Evolutionary conservation across 1,284 basidiomycete species (phyloP).

Genomic region (Wolfiporia cocos): DNA sequence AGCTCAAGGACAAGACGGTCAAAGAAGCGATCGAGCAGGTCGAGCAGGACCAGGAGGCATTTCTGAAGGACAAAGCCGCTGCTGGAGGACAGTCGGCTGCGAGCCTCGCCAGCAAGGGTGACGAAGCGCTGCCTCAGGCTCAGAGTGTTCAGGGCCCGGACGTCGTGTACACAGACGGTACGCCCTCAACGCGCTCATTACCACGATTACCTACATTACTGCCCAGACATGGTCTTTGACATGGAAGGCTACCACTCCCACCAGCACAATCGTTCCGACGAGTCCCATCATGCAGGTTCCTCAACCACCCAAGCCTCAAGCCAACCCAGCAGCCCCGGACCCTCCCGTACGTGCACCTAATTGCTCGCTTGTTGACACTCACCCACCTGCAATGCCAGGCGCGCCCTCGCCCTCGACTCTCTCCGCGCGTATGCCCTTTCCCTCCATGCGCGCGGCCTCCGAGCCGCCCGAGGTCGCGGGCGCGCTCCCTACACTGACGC

Average conservation of each 20-base stretch:
- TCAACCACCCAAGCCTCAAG: constrained; percentile 12
- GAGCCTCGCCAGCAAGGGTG: constrained; percentile 30
- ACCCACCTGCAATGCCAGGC: constrained; percentile 5
- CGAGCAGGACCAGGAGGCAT: constrained; percentile 14
- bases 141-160: constrained; percentile 49
- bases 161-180: constrained; percentile 64
- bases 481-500: constrained; percentile 10
- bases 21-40: constrained; percentile 18
- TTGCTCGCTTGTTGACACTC: not conserved
- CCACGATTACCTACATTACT: constrained; percentile 4
- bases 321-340: constrained; percentile 16
- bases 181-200: constrained; percentile 25
- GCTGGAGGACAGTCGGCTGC: constrained; percentile 20
- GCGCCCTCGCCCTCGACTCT: constrained; percentile 13
- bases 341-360: constrained; percentile 14
- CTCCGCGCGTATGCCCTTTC: constrained; percentile 26
- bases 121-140: constrained; percentile 45
- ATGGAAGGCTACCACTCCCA: constrained; percentile 59
- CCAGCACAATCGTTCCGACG: constrained; percentile 33
- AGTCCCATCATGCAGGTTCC: constrained; percentile 22
- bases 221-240: constrained; percentile 52
- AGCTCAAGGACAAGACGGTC: constrained; percentile 23
- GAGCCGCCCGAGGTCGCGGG: constrained; percentile 41
- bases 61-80: constrained; percentile 18
- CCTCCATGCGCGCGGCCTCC: constrained; percentile 44